A percentile compares a stretch with the other conserved stretches of the same genome.
phyloP scores from a whole-genome alignment of 2,329 filamentous ascomycete species.

The Leptographium lundbergii region DNA sequence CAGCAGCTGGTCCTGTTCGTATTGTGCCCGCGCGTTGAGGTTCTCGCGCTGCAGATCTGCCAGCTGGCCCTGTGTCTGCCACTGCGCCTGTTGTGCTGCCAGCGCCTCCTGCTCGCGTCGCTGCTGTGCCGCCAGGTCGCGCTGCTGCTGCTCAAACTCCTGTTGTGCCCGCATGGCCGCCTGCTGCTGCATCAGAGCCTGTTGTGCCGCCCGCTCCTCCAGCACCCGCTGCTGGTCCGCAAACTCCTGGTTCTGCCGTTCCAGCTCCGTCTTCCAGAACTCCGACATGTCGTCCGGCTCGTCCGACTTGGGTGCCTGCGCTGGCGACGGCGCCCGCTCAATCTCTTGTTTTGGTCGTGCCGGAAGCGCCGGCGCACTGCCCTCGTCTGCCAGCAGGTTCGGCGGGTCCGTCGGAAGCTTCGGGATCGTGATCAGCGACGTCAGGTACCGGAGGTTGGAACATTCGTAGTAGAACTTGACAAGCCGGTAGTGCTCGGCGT shows the following conservation, averaged over 20 bases:
- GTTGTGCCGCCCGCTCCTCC: conserved; percentile 74
- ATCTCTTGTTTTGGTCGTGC: conserved; percentile 66
- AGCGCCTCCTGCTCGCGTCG: conserved; percentile 83
- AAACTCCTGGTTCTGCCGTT: conserved; percentile 85
- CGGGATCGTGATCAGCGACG: conserved; percentile 88
- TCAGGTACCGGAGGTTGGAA: conserved; percentile 92
- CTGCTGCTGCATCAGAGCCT: conserved; percentile 69
- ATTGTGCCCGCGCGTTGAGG: conserved; percentile 83
- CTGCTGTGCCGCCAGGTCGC: conserved; percentile 77
- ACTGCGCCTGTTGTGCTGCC: conserved; percentile 74
- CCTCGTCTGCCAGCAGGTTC: conserved; percentile 75
- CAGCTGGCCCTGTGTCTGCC: conserved; percentile 90
- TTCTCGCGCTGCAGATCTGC: conserved; percentile 94
- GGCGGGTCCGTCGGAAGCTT: conserved; percentile 92
- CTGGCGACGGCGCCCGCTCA: conserved; percentile 55
- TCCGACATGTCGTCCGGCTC: conserved; percentile 94
- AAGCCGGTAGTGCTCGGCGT: conserved; percentile 90
- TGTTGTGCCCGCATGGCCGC: conserved; percentile 74
- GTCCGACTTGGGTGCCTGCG: conserved; percentile 52
- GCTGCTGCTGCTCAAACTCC: conserved; percentile 95
- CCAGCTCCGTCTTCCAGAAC: conserved; percentile 93
- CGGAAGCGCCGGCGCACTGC: conserved; percentile 70
- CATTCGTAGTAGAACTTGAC: conserved; percentile 99
- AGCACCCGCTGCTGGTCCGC: conserved; percentile 86
- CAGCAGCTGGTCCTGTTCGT: conserved; percentile 94